Evolutionary conservation across 1,284 basidiomycete genomes (phyloP), one percentile per base, ranked within the genome.

Genomic region (Leccinum pachyderme): DNA sequence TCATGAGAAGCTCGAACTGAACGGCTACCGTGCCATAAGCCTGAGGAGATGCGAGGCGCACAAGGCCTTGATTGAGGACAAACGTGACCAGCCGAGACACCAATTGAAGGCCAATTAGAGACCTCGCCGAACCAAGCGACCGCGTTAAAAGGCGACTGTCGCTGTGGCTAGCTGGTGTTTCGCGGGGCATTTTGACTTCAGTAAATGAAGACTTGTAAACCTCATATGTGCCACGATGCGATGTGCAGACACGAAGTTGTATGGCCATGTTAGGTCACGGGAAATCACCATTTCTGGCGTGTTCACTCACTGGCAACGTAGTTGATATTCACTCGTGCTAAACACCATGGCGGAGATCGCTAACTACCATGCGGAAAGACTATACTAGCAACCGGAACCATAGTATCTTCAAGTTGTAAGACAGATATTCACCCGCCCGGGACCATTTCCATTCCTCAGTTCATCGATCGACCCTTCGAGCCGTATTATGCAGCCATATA

Each of bases 1-100:
- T 91, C 35, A 93, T 82, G 28, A 99, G 72, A 32, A 91, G 81
- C 65, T 95, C 93, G 70, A 95, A 90, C 64, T 93, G 91, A 54
- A 95, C 87, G 4, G 89, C 83, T 9, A 90, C 91, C 0, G 89
- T 90, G 6, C 92, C 93, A 64, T 95, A 97, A 13, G 91, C 89
- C 51, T 82, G 82, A 0, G 96, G 95, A 1, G 92, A 86, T 1
- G 91, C 87, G 37, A 95, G 81, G 1, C 94, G 86, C 46, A 98
- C 80, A 6, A 98, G 80, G 7, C 84, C 78, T 72, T 98, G 94
- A 71, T 98, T 98, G 47, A 98, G 81, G 5, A 79, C 72, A 66
- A 97, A 98, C 0, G 96, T 98, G 61, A 95, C 79, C 5, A 91
- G 64, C 0, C 96, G 82, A 33, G 93, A 90, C 53, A 88, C 76